Conservation (phyloP, 2,329 filamentous ascomycete species). For the Claviceps sorghi region DNA sequence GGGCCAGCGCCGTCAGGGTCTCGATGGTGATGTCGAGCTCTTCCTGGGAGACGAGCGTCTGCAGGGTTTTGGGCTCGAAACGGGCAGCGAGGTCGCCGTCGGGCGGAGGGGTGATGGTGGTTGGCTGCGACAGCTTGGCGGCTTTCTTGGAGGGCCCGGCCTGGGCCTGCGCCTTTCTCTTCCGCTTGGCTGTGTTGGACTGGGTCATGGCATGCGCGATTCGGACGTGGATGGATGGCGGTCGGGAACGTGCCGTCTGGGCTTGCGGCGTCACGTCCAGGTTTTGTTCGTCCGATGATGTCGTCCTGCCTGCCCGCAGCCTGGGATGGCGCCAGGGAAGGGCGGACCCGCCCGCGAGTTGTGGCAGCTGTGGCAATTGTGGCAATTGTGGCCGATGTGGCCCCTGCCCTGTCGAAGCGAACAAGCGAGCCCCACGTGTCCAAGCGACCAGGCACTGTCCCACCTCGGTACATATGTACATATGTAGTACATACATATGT, state of each 20-base stretch:
- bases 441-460: too few relatives aligned
- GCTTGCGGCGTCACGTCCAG: too few relatives aligned
- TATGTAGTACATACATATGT: too few relatives aligned
- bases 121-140: conserved; percentile 17
- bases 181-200: conserved; percentile 31
- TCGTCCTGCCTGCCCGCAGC: neutral
- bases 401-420: neutral
- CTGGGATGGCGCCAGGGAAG: neutral
- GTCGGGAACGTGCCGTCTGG: neutral
- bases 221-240: neutral
- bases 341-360: neutral
- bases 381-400: too few relatives aligned
- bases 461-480: too few relatives aligned
- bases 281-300: neutral
- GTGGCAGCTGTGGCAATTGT: too few relatives aligned
- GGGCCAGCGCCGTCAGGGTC: conserved; percentile 42
- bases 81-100: conserved; percentile 13
- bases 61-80: conserved; percentile 33
- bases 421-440: neutral
- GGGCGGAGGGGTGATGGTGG: conserved; percentile 21
- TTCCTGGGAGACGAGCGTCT: conserved; percentile 43
- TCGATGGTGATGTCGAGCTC: conserved; percentile 55
- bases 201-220: conserved; percentile 9
- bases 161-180: conserved; percentile 24
- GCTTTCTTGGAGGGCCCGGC: conserved; percentile 22